A percentile compares a stretch with the other conserved stretches of the same genome.
Conservation (phyloP, 2,329 filamentous ascomycete species). For the Colletotrichum sp. region DNA sequence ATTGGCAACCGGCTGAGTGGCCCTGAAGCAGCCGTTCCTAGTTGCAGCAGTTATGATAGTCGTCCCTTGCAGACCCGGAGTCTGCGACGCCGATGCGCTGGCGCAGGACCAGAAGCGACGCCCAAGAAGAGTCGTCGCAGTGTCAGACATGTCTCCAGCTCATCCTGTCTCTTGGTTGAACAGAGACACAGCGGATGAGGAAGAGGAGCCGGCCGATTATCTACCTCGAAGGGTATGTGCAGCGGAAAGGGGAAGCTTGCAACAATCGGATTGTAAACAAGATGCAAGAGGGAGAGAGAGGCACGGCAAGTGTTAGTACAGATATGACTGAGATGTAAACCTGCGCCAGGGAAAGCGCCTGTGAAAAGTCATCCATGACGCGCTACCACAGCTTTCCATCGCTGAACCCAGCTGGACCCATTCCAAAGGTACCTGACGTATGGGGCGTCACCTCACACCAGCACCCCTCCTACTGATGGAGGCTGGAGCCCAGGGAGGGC, state of each 20-base stretch:
- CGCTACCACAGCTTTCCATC: conserved; percentile 28
- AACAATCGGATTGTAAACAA: neutral
- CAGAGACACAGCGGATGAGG: neutral
- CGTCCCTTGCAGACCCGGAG: conserved; percentile 10
- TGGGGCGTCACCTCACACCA: conserved; percentile 2
- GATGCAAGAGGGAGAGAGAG: neutral
- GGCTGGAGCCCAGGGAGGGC: neutral
- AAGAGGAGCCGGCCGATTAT: neutral
- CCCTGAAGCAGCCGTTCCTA: neutral
- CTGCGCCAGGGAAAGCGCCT: conserved; percentile 23
- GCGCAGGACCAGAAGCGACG: conserved; percentile 35
- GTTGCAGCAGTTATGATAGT: neutral
- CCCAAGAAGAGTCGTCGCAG: conserved; percentile 31
- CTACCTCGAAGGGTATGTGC: neutral
- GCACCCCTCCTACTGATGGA: neutral
- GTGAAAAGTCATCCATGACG: conserved; percentile 43
- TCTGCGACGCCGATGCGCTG: conserved; percentile 22
- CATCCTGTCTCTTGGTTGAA: conserved; percentile 31
- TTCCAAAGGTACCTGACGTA: conserved; percentile 6
- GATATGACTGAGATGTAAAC: conserved; percentile 13
- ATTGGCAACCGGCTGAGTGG: neutral
- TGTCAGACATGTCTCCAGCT: conserved; percentile 45
- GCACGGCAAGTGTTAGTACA: conserved; percentile 8
- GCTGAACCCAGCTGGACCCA: conserved; percentile 18
- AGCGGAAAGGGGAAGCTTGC: neutral